These are phyloP conservation scores for Nakaseomyces bracarensis DNA, from an alignment of 1,139 yeast species.

Conservation along the genomic window DNA sequence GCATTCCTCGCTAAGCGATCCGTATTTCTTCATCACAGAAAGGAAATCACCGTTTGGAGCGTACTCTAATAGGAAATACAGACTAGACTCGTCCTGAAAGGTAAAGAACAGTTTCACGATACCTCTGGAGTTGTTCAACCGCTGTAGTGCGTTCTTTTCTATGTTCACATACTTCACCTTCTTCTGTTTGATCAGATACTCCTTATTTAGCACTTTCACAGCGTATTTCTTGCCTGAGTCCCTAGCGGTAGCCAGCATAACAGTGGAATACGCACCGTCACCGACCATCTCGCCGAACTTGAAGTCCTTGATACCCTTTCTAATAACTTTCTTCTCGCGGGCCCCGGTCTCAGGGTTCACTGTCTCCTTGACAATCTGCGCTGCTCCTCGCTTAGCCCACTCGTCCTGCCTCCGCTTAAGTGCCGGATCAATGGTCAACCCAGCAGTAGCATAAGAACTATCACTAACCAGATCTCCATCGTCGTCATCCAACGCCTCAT, in stretches of 20 bases:
- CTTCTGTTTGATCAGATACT: constrained; percentile 68
- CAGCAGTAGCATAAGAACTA: constrained; percentile 13
- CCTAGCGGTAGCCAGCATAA: constrained; percentile 58
- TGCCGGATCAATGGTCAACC: constrained; percentile 24
- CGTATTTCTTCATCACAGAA: constrained; percentile 49
- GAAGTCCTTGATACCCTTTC: constrained; percentile 57
- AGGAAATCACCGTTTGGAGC: constrained; percentile 75
- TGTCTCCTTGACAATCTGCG: constrained; percentile 40
- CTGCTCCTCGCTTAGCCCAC: constrained; percentile 36
- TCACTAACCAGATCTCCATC: constrained; percentile 8
- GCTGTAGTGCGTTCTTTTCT: constrained; percentile 65
- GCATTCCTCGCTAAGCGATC: constrained; percentile 48
- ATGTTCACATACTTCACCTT: constrained; percentile 74
- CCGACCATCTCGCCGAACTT: constrained; percentile 66
- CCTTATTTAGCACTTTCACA: constrained; percentile 63
- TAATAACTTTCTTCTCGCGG: constrained; percentile 32
- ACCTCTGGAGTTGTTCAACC: constrained; percentile 61
- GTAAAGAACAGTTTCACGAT: constrained; percentile 67
- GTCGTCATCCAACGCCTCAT: constrained; percentile 8
- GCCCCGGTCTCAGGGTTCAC: constrained; percentile 39
- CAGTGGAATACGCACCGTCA: constrained; percentile 78
- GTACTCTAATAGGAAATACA: constrained; percentile 68
- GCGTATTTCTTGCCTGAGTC: constrained; percentile 54
- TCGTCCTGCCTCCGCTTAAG: constrained; percentile 23
- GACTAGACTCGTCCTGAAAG: constrained; percentile 64